Evolutionary conservation across 805 yeast species (phyloP), one percentile per base, ranked within the genome.

Genomic region (Candida taoyuanica): DNA sequence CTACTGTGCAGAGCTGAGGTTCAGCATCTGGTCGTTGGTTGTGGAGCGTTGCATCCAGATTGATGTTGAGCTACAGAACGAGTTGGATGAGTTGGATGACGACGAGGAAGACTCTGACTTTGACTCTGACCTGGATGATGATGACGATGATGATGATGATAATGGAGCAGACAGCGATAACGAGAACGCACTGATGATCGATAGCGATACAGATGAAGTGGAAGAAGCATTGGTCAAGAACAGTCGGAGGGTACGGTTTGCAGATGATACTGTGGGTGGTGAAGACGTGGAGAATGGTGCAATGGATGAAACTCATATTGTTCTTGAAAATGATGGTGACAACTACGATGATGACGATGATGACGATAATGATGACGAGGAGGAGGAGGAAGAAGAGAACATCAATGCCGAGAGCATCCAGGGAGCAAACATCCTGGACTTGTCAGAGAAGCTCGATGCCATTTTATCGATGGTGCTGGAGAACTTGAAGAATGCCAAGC

Each of bases 21-120:
- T 73, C 46, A 76, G 76, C 33, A 70, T 85, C 6, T 89, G 97
- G 96, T 80, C 83, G 17, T 60, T 85, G 41, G 69, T 89, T 13
- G 66, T 88, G 28, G 96, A 91, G 59, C 75, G 79, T 44, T 73
- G 85, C 39, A 86, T 93, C 42, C 84, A 85, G 47, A 68, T 93
- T 33, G 98, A 91, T 61, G 96, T 89, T 5, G 98, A 88, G 59
- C 68, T 89, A 40, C 96, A 87, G 53, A 87, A 85, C 55, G 93
- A 84, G 50, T 63, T 86, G 41, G 96, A 88, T 51, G 95, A 85
- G 48, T 64, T 82, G 39, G 95, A 85, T 55, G 57, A 55, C n/a
- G n/a, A n/a, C n/a, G n/a, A n/a, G n/a, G n/a, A n/a, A n/a, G n/a
- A n/a, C n/a, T n/a, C n/a, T n/a, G n/a, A n/a, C n/a, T n/a, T n/a